phyloP scores from a whole-genome alignment of 257 asterid genomes.

The Verbascum thapsus region DNA sequence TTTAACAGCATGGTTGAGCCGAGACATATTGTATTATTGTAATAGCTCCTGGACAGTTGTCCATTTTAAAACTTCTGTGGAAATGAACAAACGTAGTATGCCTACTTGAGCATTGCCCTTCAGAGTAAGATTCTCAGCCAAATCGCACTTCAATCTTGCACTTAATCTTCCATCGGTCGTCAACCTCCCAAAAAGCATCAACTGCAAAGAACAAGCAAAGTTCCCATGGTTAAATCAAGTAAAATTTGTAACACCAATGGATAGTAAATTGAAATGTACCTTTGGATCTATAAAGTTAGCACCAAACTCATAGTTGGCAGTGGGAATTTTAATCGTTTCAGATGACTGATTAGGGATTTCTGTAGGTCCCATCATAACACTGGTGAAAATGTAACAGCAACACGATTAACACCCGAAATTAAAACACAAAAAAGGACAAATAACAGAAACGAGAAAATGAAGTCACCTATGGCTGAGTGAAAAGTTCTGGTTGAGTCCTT shows the following conservation, averaged over 20 bases:
- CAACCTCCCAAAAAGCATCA: conserved; percentile 89
- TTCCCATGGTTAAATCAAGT: too few relatives aligned
- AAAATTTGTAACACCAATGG: neutral
- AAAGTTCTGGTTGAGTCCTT: conserved; percentile 60
- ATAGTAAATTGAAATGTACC: conserved; percentile 39
- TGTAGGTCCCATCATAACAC: conserved; percentile 95
- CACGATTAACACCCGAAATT: too few relatives aligned
- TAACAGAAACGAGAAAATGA: too few relatives aligned
- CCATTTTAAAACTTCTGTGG: conserved; percentile 3
- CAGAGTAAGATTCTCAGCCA: conserved; percentile 79
- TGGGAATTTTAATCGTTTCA: conserved; percentile 79
- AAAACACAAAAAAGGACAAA: too few relatives aligned
- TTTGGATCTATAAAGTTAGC: conserved; percentile 89
- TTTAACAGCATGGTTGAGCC: too few relatives aligned
- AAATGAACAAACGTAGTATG: conserved; percentile 27
- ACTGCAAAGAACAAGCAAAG: conserved; percentile 49
- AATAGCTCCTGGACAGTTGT: neutral
- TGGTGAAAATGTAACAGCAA: too few relatives aligned
- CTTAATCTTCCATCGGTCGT: conserved; percentile 88
- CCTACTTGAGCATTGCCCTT: conserved; percentile 91
- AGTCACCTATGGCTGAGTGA: conserved; percentile 67
- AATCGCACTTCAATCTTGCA: conserved; percentile 92
- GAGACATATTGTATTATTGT: too few relatives aligned
- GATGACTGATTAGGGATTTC: conserved; percentile 91
- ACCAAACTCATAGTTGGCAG: conserved; percentile 93